Evolutionary conservation across 139 green algal species (phyloP), one percentile per base, ranked within the genome.

Genomic region (Marvania coccoides): DNA sequence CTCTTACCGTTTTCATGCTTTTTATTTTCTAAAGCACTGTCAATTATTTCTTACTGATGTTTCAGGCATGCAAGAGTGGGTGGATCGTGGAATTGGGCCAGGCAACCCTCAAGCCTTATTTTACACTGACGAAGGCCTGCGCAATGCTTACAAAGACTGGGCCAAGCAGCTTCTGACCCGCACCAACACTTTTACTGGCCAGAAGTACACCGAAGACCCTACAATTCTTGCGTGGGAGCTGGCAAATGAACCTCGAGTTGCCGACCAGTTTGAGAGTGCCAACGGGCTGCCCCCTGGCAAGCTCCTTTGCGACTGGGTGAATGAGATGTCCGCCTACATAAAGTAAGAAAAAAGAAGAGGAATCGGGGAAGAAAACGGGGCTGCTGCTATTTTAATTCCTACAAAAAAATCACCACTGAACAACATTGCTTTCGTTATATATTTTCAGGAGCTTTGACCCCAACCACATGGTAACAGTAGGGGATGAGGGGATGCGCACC

Each of bases 221-320:
- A 85, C 81, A 24, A 76, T 90, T 5, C 58, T 88, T 30, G 81
- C 64, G 1, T 86, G 78, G 81, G 80, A 88, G 48, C 45, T 68
- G 28, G 37, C 6, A 23, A 45, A 69, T 12, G 45, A 75, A 23
- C 35, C 47, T 30, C 26, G 14, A 30, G 63, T 15, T n/a, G 45
- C 23, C 47, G 26, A 74, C n/a, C n/a, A 2, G 9, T 56, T 24
- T n/a, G 40, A 74, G 30, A 15, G 36, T 1, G 29, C 29, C 36
- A 45, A 7, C 26, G 14, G 5, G 38, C 15, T 63, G 39, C 34
- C 2, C 13, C 36, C 57, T 37, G 45, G 26, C 6, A n/a, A 29
- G 3, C 46, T 56, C 38, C 39, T 29, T 23, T 28, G 48, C 0
- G 28, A 26, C 34, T 46, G 62, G 19, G 47, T 35, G 46, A 29